phyloP scores from a whole-genome alignment of 441 rosid species.

The Erysimum pusillum region DNA sequence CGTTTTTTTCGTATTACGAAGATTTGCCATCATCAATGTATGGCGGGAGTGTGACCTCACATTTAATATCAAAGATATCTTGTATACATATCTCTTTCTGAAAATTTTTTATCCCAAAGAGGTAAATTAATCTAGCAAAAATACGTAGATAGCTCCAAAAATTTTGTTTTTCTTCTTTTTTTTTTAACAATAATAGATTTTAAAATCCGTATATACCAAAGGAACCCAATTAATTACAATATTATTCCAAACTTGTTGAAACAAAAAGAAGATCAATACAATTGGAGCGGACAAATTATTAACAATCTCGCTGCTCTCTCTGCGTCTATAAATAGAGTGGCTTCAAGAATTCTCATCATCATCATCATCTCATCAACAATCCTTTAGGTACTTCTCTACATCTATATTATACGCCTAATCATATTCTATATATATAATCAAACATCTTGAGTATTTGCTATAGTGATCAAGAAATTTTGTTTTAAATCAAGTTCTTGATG shows the following conservation, averaged over 20 bases:
- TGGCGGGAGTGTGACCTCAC: constrained; percentile 16
- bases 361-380: constrained; percentile 37
- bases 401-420: background rate
- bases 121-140: constrained; percentile 10
- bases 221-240: constrained; percentile 15
- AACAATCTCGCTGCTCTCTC: background rate
- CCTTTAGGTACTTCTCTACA: constrained; percentile 6
- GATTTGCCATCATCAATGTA: constrained; percentile 16
- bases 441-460: background rate
- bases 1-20: no score
- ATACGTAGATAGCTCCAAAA: constrained; percentile 9
- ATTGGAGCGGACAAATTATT: background rate
- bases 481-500: background rate
- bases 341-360: constrained; percentile 21
- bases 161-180: background rate
- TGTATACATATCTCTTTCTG: background rate
- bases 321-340: constrained; percentile 44
- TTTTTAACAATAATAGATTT: background rate
- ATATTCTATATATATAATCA: background rate
- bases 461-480: constrained; percentile 13
- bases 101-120: background rate
- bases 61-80: constrained; percentile 4
- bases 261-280: constrained; percentile 21
- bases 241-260: constrained; percentile 38
- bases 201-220: constrained; percentile 28